Evolutionary conservation across 1,139 yeast species (phyloP).

Genomic region (Arxiozyma slooffiae): DNA sequence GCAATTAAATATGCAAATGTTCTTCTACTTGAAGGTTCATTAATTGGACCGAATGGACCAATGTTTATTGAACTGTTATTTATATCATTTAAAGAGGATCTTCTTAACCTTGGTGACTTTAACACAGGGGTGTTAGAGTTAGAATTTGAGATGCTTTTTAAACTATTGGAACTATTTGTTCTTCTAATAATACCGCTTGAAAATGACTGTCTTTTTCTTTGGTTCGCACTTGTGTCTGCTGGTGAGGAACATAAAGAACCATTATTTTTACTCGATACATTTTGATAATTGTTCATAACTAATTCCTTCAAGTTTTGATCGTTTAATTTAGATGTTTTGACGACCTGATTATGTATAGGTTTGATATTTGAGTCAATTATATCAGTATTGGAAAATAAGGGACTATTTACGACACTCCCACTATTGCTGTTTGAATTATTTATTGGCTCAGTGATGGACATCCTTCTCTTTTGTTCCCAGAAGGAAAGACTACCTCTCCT

Average conservation of each 20-base stretch:
- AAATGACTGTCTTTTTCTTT: not conserved
- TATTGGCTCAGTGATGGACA: constrained; percentile 26
- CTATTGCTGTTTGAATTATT: not conserved
- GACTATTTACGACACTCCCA: constrained; percentile 3
- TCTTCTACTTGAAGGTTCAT: constrained; percentile 71
- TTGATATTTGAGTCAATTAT: not conserved
- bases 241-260: constrained; percentile 25
- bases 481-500: constrained; percentile 21
- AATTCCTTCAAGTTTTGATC: constrained; percentile 30
- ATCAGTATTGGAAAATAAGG: constrained; percentile 7
- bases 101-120: constrained; percentile 13
- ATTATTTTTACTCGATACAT: constrained; percentile 15
- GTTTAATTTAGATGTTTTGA: constrained; percentile 26
- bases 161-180: constrained; percentile 21
- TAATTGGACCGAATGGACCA: constrained; percentile 92
- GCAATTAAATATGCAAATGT: constrained; percentile 87
- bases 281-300: constrained; percentile 15
- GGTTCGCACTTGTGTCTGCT: constrained; percentile 13
- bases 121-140: constrained; percentile 4
- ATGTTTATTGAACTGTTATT: constrained; percentile 22
- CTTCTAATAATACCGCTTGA: constrained; percentile 14
- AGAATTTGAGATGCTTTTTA: constrained; percentile 8
- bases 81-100: constrained; percentile 22
- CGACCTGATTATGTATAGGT: constrained; percentile 5
- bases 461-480: constrained; percentile 32